phyloP scores from a whole-genome alignment of 768 basidiomycete genomes.

The Scleroderma citrinum region DNA sequence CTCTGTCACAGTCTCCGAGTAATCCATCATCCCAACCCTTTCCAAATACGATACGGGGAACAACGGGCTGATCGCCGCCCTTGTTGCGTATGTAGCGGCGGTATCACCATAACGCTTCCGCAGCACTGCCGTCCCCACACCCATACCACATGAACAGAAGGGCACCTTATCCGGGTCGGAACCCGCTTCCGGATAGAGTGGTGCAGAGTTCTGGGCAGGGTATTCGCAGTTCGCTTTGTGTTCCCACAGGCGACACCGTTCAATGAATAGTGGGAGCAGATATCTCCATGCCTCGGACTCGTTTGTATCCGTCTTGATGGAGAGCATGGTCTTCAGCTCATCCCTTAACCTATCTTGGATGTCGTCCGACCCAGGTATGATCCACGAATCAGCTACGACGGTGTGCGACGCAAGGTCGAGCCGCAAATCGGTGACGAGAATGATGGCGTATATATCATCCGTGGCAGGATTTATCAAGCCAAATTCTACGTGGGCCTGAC shows the following conservation, averaged over 20 bases:
- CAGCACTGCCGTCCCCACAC: conserved; percentile 40
- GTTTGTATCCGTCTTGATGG: conserved; percentile 10
- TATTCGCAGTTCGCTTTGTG: conserved; percentile 45
- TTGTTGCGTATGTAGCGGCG: conserved; percentile 36
- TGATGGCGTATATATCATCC: conserved; percentile 28
- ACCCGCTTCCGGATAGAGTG: conserved; percentile 22
- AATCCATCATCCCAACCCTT: conserved; percentile 18
- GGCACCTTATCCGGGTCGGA: conserved; percentile 33
- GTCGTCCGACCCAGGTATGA: conserved; percentile 31
- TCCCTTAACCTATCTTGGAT: conserved; percentile 2
- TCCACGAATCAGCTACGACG: conserved; percentile 44
- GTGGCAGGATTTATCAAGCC: conserved; percentile 12
- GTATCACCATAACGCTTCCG: conserved; percentile 33
- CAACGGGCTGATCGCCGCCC: conserved; percentile 47
- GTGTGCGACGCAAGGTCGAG: conserved; percentile 47
- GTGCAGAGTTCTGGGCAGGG: conserved; percentile 22
- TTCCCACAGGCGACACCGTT: conserved; percentile 45
- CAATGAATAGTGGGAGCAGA: conserved; percentile 41
- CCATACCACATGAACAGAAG: conserved; percentile 49
- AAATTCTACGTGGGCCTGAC: conserved; percentile 14
- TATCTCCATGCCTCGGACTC: conserved; percentile 36
- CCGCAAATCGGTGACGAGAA: conserved; percentile 43
- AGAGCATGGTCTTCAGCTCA: conserved; percentile 9
- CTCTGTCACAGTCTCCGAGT: neutral
- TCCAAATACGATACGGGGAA: conserved; percentile 50